phyloP scores from a whole-genome alignment of 257 asterid genomes.

The Asclepias syriaca region DNA sequence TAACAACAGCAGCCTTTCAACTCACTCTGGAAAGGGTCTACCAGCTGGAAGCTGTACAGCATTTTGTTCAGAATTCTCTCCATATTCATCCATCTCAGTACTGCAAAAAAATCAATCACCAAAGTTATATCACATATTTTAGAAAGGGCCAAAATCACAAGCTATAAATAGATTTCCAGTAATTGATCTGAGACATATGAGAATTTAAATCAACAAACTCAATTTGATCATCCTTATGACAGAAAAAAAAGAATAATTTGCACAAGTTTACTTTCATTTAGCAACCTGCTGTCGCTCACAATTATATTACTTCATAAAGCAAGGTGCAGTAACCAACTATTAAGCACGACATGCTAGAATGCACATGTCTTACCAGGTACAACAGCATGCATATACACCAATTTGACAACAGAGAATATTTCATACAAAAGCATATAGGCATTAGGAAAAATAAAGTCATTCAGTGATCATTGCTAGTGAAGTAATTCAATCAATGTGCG shows the following conservation, averaged over 20 bases:
- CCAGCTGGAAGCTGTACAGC: slow-evolving; percentile 20
- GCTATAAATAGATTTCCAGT: neutral
- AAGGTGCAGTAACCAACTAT: neutral
- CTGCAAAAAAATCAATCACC: slow-evolving; percentile 33
- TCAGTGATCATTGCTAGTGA: neutral
- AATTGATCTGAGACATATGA: neutral
- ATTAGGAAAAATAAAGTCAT: neutral
- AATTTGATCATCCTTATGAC: neutral
- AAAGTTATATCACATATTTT: slow-evolving; percentile 17
- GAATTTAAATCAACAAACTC: neutral
- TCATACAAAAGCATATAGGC: neutral
- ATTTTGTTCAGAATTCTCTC: slow-evolving; percentile 29
- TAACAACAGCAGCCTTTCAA: slow-evolving; percentile 16
- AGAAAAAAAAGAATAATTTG: neutral
- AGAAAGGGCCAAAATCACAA: slow-evolving; percentile 3
- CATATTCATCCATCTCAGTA: slow-evolving; percentile 31
- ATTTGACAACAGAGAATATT: neutral
- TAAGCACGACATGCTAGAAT: neutral
- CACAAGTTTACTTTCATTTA: neutral
- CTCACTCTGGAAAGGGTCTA: slow-evolving; percentile 65
- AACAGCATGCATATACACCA: neutral
- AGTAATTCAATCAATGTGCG: neutral
- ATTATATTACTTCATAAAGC: neutral
- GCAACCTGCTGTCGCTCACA: neutral
- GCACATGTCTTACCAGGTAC: neutral